Evolutionary conservation across 495 filamentous ascomycete genomes (phyloP), one percentile per base, ranked within the genome.

Genomic region (Annulohypoxylon bovei): DNA sequence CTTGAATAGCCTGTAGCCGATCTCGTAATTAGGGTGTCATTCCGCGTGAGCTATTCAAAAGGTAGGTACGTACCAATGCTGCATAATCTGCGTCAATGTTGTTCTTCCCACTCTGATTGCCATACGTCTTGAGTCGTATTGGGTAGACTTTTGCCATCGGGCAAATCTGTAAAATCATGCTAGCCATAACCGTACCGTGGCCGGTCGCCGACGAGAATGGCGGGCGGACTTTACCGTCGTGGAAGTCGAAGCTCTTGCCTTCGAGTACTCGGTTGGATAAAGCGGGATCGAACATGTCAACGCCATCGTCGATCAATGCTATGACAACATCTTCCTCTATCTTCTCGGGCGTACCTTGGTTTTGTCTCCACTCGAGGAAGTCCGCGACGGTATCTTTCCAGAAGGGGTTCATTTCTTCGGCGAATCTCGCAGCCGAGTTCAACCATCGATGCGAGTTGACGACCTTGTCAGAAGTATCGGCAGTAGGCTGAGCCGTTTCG

Each of bases 101-200:
- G 6, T 25, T 54, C 50, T 54, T 54, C 16, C 50, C 50, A n/a
- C 7, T 22, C 16, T 46, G 25, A 1, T 27, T 25, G 7, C 30
- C 50, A 33, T 33, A 54, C 12, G 50, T 54, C n/a, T 35, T 54
- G 0, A 54, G 28, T 33, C 50, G 27, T 18, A 54, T 54, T 8
- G 50, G 50, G n/a, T 54, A 54, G 11, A 54, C 23, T 35, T 54
- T 54, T 7, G 50, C 50, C 50, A 54, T 54, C 6, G 50, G 50
- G n/a, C 50, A 54, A 9, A 54, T n/a, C 4, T 27, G 50, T 20
- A 54, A 22, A 6, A 54, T 54, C 50, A 54, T 54, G 6, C 28
- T 54, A 9, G 50, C 50, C 50, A 54, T 54, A 9, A 54, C 25
- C 0, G 50, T 54, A 3, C 50, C 50, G 20, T 54, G 50, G 16